Evolutionary conservation across 164 flowering plant genomes (phyloP), one percentile per base, ranked within the genome.

Genomic region (Houttuynia cordata): DNA sequence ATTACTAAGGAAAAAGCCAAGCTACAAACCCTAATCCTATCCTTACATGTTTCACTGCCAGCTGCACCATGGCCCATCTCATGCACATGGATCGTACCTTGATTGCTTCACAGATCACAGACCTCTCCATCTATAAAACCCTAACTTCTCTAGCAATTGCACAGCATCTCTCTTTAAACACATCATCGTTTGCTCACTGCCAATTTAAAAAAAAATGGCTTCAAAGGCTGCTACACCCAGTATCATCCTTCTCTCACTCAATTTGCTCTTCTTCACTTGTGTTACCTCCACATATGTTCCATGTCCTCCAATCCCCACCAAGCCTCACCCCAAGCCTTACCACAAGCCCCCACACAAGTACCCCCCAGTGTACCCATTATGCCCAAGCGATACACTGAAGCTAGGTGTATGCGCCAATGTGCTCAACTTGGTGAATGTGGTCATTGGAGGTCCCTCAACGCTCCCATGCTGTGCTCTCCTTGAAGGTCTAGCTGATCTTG

Each of bases 331-430:
- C 42, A 57, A 50, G 21, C 62, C 41, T 61, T 64, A 52, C 39
- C 66, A 63, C 42, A 57, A 50, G 22, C 45, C 57, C 71, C 25
- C 13, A 40, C 69, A 67, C 12, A 56, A 61, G 63, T 73, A 19
- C 47, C 76, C 75, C 3, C 56, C 73, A 1, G 59, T 41, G 10
- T 51, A 61, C 55, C 67, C 73, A 8, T 42, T 20, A 23, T 84
- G 90, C 69, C 90, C 87, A 1, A 71, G 53, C n/a, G 80, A 84
- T 75, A 64, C 85, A 8, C 63, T 84, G 60, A 82, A 80, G 76
- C 78, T 84, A 0, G 84, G 83, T 9, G 80, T 62, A 14, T 84
- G 90, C 53, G 77, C 70, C 4, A 74, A 80, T 64, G 54, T 84
- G 51, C 79, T 84, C 1, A 66, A 73, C 7, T 65, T 79, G 24